These are phyloP conservation scores for Pseudopediastrum boryanum DNA, from an alignment of 139 green algal species.

Conservation along the genomic window DNA sequence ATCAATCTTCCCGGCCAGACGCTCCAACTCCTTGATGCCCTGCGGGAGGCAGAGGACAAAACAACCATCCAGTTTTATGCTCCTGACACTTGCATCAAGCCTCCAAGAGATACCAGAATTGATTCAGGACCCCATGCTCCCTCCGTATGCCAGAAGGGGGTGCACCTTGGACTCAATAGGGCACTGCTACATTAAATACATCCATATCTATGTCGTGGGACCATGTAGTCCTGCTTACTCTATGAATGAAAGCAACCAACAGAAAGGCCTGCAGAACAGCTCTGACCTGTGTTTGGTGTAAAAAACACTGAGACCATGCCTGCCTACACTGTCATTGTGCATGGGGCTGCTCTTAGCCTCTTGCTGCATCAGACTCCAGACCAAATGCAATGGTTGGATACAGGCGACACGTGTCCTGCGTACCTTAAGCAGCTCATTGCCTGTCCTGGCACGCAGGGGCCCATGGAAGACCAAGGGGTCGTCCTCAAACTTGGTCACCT, in stretches of 20 bases:
- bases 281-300: background rate
- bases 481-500: slow-evolving; percentile 27
- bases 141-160: no score
- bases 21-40: slow-evolving; percentile 24
- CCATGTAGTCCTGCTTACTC: no score
- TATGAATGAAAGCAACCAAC: no score
- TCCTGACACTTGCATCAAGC: no score
- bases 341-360: background rate
- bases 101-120: no score
- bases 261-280: no score
- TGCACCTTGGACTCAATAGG: no score
- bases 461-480: slow-evolving; percentile 44
- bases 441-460: slow-evolving; percentile 52
- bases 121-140: no score
- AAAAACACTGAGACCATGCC: background rate
- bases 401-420: background rate
- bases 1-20: slow-evolving; percentile 5
- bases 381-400: background rate
- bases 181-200: no score
- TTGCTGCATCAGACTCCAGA: background rate
- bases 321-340: background rate
- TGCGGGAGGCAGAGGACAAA: background rate
- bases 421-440: slow-evolving; percentile 64
- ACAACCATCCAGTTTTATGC: no score
- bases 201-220: no score